phyloP scores from a whole-genome alignment of 768 basidiomycete genomes.

The Boletellus sp. region DNA sequence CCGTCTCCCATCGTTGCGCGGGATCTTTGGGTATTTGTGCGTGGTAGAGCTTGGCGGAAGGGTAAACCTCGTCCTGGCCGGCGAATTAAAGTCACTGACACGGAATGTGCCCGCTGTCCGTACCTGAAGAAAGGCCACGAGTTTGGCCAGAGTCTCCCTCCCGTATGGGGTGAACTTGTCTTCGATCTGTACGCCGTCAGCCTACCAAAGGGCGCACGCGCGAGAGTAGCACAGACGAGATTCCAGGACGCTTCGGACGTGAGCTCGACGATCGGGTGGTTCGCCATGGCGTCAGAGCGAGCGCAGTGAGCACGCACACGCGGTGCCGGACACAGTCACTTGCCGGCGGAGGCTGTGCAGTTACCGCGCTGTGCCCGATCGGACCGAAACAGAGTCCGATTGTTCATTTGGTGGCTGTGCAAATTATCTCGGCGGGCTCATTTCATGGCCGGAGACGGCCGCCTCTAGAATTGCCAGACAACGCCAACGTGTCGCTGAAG shows the following conservation, averaged over 20 bases:
- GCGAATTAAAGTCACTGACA: not conserved
- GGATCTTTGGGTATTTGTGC: constrained; percentile 78
- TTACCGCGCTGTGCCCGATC: too few relatives aligned
- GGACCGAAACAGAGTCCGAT: too few relatives aligned
- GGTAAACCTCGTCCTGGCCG: constrained; percentile 79
- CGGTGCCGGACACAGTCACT: constrained; percentile 8
- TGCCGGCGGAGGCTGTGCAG: not conserved
- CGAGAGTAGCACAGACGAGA: constrained; percentile 48
- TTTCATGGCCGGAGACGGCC: too few relatives aligned
- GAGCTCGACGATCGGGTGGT: constrained; percentile 71
- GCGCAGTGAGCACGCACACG: too few relatives aligned
- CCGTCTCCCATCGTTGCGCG: constrained; percentile 74
- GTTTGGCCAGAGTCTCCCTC: constrained; percentile 79
- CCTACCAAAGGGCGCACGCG: not conserved
- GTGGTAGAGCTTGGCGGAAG: constrained; percentile 72
- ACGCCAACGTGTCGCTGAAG: not conserved
- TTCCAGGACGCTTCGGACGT: constrained; percentile 87
- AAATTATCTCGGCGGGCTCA: too few relatives aligned
- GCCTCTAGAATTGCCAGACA: constrained; percentile 10
- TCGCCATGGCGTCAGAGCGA: constrained; percentile 39
- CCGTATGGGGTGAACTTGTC: constrained; percentile 90
- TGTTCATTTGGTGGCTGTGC: too few relatives aligned
- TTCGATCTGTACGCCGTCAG: constrained; percentile 55
- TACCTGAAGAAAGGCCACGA: constrained; percentile 84
- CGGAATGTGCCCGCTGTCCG: constrained; percentile 9